These are phyloP conservation scores for Mycena rebaudengoi DNA, from an alignment of 768 basidiomycete genomes.

Conservation along the genomic window DNA sequence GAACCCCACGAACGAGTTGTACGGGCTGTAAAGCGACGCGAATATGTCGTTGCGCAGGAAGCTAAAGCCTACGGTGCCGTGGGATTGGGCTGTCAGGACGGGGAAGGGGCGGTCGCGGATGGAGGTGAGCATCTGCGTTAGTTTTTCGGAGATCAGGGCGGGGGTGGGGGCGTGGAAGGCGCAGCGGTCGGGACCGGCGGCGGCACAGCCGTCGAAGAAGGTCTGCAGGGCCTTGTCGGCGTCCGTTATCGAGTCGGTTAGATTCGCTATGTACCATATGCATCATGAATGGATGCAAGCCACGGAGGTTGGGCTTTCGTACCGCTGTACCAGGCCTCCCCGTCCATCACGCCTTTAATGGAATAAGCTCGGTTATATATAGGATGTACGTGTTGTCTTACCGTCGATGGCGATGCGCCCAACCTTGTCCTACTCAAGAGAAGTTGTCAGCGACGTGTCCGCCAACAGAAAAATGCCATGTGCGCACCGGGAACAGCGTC, in stretches of 20 bases:
- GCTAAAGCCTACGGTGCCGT: slow-evolving; percentile 48
- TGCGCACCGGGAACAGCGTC: slow-evolving; percentile 19
- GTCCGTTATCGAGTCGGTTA: slow-evolving; percentile 28
- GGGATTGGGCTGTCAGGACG: slow-evolving; percentile 35
- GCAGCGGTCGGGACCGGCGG: slow-evolving; percentile 45
- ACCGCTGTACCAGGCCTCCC: slow-evolving; percentile 2
- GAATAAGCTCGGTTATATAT: neutral
- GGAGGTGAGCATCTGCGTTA: slow-evolving; percentile 39
- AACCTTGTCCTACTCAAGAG: slow-evolving; percentile 11
- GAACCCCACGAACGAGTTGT: slow-evolving; percentile 39
- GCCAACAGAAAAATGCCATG: neutral
- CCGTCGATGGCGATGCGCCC: slow-evolving; percentile 19
- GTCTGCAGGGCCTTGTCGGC: slow-evolving; percentile 44
- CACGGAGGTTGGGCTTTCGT: neutral
- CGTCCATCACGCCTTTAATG: neutral
- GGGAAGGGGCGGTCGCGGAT: slow-evolving; percentile 43
- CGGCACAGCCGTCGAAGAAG: slow-evolving; percentile 46
- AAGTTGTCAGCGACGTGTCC: neutral
- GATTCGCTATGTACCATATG: neutral
- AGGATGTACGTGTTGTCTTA: neutral
- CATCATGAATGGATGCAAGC: neutral
- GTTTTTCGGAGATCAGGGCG: slow-evolving; percentile 41
- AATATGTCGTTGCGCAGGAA: slow-evolving; percentile 40
- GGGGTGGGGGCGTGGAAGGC: slow-evolving; percentile 48
- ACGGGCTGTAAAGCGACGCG: slow-evolving; percentile 45